Base-by-base conservation (phyloP, 352 stramenopile genomes). In the Phytophthora cactorum region DNA sequence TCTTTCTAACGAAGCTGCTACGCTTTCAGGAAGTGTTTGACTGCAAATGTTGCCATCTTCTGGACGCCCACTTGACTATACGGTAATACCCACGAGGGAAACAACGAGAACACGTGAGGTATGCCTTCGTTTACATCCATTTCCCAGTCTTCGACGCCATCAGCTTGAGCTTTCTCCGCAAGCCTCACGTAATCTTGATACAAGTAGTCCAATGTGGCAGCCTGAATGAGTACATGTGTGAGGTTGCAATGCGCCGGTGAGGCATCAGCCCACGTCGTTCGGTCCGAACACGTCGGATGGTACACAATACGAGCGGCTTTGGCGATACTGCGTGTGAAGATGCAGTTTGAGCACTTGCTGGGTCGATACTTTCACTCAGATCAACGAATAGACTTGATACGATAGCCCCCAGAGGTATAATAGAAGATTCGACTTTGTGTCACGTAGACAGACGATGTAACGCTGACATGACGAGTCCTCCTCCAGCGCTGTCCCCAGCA, bases 191-290 rank as follows among this genome's bases (percentile, higher is more conserved):
- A 69, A 25, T 82, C 51, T 57, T 70, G 46, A 47, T 71, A 72
- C 3, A 88, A 41, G 25, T 63, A 73, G 36, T 88, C 79, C 9
- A 74, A 32, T 3, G 50, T 53, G 11, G 54, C 79, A 22, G 64
- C 53, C 41, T 85, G 79, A 25, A 87, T 55, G 28, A 84, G 72
- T 43, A 79, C 58, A 1, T 74, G 68, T 38, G 79, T 55, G 12
- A 88, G 55, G 25, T 81, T 52, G 55, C 75, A 81, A 68, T 88
- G 74, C 29, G 77, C 66, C 8, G 75, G 53, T 15, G 78, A 86
- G n/a, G 68, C 59, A 15, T 74, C 72, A 14, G 50, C 52, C 70
- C 70, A 78, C 34, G 58, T 70, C 15, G 27, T 44, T 31, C 34
- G 46, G 28, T 75, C 66, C 17, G 52, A 55, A 2, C 52, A 59